Percentiles rank a stretch among this genome's conserved stretches.
Evolutionary conservation across 495 filamentous ascomycete genomes (phyloP).

Genomic region (Copromyces sp.): DNA sequence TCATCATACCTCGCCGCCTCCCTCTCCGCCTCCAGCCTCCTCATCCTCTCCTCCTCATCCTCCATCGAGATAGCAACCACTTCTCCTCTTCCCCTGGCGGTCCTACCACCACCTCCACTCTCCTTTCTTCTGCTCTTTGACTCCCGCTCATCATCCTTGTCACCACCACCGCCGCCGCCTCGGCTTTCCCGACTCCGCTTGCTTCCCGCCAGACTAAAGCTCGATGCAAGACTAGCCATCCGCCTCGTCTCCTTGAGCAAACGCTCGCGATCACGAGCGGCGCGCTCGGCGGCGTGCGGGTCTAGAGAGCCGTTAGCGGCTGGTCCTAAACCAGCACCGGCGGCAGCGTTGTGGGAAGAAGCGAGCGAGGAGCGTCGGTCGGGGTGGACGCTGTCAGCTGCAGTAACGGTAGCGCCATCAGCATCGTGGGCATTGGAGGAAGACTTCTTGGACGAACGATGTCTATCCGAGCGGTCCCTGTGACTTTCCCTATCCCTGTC

Average conservation of each 20-base stretch:
- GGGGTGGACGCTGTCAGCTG: constrained; percentile 13
- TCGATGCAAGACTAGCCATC: constrained; percentile 44
- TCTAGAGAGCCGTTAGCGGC: constrained; percentile 32
- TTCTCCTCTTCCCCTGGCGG: constrained; percentile 36
- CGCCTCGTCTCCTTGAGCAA: constrained; percentile 69
- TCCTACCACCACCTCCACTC: background rate
- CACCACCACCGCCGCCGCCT: background rate
- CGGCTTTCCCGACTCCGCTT: constrained; percentile 13
- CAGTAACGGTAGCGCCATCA: constrained; percentile 4
- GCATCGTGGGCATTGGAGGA: constrained; percentile 34
- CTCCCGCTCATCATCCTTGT: constrained; percentile 11
- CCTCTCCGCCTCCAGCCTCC: constrained; percentile 41
- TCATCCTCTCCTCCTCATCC: constrained; percentile 40
- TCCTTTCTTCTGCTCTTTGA: constrained; percentile 36
- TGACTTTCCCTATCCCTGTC: constrained; percentile 28
- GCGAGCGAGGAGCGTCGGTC: constrained; percentile 30
- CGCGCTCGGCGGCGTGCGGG: constrained; percentile 65
- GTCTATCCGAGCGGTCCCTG: constrained; percentile 27
- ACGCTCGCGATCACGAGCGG: constrained; percentile 65
- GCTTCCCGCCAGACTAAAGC: constrained; percentile 27
- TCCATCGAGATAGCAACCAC: constrained; percentile 24
- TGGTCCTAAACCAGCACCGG: constrained; percentile 24
- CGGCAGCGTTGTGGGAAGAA: constrained; percentile 10
- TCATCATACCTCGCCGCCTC: constrained; percentile 34
- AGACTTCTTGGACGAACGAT: constrained; percentile 16